Evolutionary conservation across 116 monocot species (phyloP), one percentile per base, ranked within the genome.

Genomic region (Iris pallida): DNA sequence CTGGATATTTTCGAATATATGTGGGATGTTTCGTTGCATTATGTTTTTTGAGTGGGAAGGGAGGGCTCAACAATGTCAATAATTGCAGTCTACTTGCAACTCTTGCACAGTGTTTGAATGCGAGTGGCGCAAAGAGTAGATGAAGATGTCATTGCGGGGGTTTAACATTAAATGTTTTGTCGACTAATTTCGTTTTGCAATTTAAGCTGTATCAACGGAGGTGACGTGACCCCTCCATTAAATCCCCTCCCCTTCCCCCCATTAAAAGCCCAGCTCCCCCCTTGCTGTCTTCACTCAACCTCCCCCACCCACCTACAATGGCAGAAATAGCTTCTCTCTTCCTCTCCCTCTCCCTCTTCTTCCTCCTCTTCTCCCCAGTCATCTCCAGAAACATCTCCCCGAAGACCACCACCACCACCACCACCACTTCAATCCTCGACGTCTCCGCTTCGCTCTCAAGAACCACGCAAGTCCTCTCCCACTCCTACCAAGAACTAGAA

Each of bases 401-500:
- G 16, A n/a, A 55, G 48, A 8, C 9, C 47, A 19, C 70, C 57
- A 17, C 10, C 11, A 14, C 10, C 11, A 14, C 59, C 20, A 78
- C 71, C 45, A 47, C 68, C 66, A 66, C 47, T 4, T 8, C 42
- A 16, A 5, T 16, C n/a, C 69, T 86, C 45, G 76, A 82, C 63
- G 79, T 86, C 64, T 56, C 79, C 19, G 45, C 76, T 47, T 70
- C 82, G 1, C 30, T 86, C 1, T 20, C 15, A 40, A 47, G 42
- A 20, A 60, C 74, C 49, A 48, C 44, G 30, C 70, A 57, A 12
- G 65, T 48, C 46, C 44, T 82, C 60, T 61, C 86, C 61, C 51
- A 7, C 16, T 47, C 75, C 42, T 49, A 55, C 48, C 63, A 65
- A 10, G 55, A 57, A 11, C 65, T n/a, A 17, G 41, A 2, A 4